phyloP scores from a whole-genome alignment of 2,329 filamentous ascomycete genomes.

The Trichoderma endophyticum region DNA sequence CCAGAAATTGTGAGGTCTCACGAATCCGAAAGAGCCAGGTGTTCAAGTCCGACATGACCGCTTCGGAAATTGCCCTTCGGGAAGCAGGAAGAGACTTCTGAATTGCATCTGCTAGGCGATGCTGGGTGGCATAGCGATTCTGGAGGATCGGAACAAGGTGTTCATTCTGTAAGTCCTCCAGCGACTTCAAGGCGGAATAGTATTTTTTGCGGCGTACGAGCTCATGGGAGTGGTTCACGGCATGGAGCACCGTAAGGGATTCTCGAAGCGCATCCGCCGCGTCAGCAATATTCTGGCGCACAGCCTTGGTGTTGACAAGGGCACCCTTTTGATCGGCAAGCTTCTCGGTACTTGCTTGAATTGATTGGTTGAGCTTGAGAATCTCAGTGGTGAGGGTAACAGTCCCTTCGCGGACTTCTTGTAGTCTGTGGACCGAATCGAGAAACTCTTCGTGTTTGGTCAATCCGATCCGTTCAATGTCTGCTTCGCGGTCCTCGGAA shows the following conservation, averaged over 20 bases:
- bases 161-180: constrained; percentile 95
- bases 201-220: constrained; percentile 90
- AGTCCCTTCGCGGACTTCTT: constrained; percentile 85
- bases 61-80: constrained; percentile 89
- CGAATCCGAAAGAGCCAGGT: constrained; percentile 95
- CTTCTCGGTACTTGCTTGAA: constrained; percentile 91
- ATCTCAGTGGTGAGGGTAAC: constrained; percentile 88
- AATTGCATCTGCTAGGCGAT: constrained; percentile 92
- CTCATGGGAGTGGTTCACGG: constrained; percentile 93
- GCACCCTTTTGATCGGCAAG: constrained; percentile 92
- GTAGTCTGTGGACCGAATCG: constrained; percentile 87
- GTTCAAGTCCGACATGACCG: constrained; percentile 94
- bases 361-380: constrained; percentile 86
- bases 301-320: constrained; percentile 84
- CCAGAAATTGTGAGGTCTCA: constrained; percentile 92
- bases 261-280: constrained; percentile 84
- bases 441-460: constrained; percentile 97
- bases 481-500: constrained; percentile 78
- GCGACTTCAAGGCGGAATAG: constrained; percentile 86
- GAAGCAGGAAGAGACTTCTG: constrained; percentile 93
- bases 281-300: constrained; percentile 94
- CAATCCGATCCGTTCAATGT: constrained; percentile 92
- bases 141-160: constrained; percentile 71
- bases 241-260: constrained; percentile 84
- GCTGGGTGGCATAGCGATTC: constrained; percentile 86